These are phyloP conservation scores for Aspergillus pseudonomiae DNA, from an alignment of 2,329 filamentous ascomycete genomes.

Conservation along the genomic window DNA sequence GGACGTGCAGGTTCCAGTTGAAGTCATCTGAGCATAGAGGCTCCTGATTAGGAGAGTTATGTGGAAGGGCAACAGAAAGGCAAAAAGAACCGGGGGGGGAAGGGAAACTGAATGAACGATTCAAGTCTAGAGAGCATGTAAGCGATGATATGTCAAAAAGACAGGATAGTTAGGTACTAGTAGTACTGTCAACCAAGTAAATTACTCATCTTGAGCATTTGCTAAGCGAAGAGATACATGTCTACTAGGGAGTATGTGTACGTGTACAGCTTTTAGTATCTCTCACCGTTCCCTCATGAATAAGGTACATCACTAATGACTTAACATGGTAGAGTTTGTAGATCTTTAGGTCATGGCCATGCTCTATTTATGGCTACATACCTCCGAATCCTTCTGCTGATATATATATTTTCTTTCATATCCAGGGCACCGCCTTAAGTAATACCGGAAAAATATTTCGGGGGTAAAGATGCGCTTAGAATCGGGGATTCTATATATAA, in stretches of 20 bases:
- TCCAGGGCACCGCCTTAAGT: background rate
- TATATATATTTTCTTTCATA: background rate
- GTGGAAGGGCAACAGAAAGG: background rate
- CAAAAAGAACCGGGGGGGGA: background rate
- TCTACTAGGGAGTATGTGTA: background rate
- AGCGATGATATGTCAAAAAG: background rate
- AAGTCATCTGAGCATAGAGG: background rate
- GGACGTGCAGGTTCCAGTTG: background rate
- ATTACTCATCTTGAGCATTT: background rate
- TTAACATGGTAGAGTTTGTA: background rate
- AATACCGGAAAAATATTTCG: background rate
- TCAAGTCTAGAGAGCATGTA: background rate
- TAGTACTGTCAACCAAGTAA: background rate
- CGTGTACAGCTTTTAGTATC: background rate
- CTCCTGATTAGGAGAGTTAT: background rate
- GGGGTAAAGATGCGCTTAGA: background rate
- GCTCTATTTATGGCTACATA: background rate
- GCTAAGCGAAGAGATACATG: background rate
- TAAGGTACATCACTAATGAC: background rate
- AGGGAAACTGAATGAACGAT: background rate
- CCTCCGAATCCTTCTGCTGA: background rate
- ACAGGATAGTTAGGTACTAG: background rate
- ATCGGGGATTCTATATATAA: background rate
- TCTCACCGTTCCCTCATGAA: background rate
- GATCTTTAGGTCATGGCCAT: background rate